A percentile compares a stretch with the other conserved stretches of the same genome.
phyloP scores from a whole-genome alignment of 805 yeast species.

The Limtongozyma cylindracea region DNA sequence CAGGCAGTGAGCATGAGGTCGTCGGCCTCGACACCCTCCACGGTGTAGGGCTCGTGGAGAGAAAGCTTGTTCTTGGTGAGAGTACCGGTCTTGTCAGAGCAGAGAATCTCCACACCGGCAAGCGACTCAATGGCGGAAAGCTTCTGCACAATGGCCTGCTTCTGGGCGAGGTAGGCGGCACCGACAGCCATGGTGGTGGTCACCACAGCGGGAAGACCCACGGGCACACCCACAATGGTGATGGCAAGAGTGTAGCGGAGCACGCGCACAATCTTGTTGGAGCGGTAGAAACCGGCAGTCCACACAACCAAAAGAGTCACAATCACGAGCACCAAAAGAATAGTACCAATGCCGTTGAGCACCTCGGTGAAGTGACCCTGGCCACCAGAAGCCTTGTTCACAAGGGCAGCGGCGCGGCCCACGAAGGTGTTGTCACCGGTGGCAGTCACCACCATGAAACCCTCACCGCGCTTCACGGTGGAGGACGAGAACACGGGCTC shows the following conservation, averaged over 20 bases:
- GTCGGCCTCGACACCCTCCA: constrained; percentile 88
- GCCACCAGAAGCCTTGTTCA: constrained; percentile 83
- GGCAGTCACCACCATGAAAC: constrained; percentile 79
- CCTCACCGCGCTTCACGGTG: constrained; percentile 89
- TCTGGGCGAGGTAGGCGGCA: constrained; percentile 95
- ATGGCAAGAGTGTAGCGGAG: constrained; percentile 84
- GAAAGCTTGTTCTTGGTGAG: constrained; percentile 93
- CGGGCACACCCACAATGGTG: constrained; percentile 95
- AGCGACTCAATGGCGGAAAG: constrained; percentile 90
- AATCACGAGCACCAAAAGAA: constrained; percentile 70
- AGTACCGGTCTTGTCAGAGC: constrained; percentile 98
- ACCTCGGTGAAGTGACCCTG: constrained; percentile 94
- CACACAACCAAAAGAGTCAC: constrained; percentile 72
- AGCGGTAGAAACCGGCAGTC: constrained; percentile 87
- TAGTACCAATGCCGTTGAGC: constrained; percentile 91
- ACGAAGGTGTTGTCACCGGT: constrained; percentile 91
- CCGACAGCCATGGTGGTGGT: constrained; percentile 99
- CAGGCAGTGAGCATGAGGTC: constrained; percentile 94
- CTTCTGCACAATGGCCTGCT: constrained; percentile 92
- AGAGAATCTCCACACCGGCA: constrained; percentile 93
- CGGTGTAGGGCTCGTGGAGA: constrained; percentile 92
- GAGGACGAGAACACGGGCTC: constrained; percentile 81
- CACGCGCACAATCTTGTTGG: constrained; percentile 65
- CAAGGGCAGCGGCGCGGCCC: constrained; percentile 94
- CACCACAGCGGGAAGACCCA: constrained; percentile 95